phyloP scores from a whole-genome alignment of 306 rosid species.

The Trifolium repens region DNA sequence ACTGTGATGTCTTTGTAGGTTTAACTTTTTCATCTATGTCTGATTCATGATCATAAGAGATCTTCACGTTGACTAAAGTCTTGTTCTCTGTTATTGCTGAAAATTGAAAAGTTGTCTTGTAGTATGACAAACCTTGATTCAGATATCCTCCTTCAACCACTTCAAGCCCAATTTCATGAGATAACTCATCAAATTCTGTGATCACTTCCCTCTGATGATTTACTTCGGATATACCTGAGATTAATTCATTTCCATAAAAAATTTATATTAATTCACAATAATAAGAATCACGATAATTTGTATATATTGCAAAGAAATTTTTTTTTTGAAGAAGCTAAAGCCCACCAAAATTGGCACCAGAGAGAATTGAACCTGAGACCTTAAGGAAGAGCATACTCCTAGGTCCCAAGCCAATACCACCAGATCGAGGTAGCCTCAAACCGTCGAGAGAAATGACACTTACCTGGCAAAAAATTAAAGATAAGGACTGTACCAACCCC shows the following conservation, averaged over 20 bases:
- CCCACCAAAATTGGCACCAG: no score
- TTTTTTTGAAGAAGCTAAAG: no score
- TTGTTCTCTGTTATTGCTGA: slow-evolving; percentile 38
- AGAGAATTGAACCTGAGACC: no score
- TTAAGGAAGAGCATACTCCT: no score
- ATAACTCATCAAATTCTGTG: slow-evolving; percentile 54
- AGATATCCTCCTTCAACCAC: slow-evolving; percentile 66
- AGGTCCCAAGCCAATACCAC: no score
- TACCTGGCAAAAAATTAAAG: slow-evolving; percentile 57
- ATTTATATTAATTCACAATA: background rate
- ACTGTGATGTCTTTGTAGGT: slow-evolving; percentile 39
- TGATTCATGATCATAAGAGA: slow-evolving; percentile 58
- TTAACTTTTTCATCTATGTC: slow-evolving; percentile 45
- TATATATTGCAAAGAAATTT: no score
- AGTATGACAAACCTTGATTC: slow-evolving; percentile 58
- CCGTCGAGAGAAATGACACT: slow-evolving; percentile 18
- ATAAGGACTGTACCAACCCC: slow-evolving; percentile 60
- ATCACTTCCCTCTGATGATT: slow-evolving; percentile 62
- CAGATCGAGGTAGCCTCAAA: no score
- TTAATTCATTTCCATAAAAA: background rate
- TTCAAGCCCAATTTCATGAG: slow-evolving; percentile 57
- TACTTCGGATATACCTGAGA: slow-evolving; percentile 35
- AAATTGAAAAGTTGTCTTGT: slow-evolving; percentile 56
- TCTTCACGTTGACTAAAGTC: slow-evolving; percentile 57
- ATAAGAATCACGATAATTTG: no score